Evolutionary conservation across 2,329 filamentous ascomycete genomes (phyloP).

Genomic region (Colletotrichum gloeosporioides): DNA sequence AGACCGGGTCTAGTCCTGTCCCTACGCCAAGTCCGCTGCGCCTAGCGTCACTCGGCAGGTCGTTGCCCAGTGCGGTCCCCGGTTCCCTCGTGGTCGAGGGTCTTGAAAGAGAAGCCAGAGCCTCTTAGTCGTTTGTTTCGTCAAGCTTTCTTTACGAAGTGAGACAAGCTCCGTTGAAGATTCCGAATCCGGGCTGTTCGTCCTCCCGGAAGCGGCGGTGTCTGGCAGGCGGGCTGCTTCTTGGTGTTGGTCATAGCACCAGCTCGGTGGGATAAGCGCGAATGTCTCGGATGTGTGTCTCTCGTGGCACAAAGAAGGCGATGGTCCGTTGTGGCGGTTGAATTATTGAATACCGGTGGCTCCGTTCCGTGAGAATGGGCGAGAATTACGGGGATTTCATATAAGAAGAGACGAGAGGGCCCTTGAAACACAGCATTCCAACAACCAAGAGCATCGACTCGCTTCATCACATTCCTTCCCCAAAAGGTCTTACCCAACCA

Average conservation of each 20-base stretch:
- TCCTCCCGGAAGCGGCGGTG: background rate
- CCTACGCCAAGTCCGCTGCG: background rate
- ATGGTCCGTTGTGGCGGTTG: background rate
- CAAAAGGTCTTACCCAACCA: background rate
- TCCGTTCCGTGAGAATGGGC: background rate
- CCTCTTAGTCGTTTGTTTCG: background rate
- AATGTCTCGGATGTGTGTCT: background rate
- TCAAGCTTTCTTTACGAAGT: background rate
- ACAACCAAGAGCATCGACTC: background rate
- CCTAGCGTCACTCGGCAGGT: background rate
- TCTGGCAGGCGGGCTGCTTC: background rate
- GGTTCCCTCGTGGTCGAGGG: background rate
- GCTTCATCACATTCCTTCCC: background rate
- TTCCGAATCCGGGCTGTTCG: background rate
- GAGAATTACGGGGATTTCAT: background rate
- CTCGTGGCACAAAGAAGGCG: background rate
- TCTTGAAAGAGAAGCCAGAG: background rate
- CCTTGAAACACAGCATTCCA: background rate
- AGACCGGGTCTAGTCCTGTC: background rate
- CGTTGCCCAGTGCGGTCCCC: background rate
- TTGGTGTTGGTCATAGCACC: background rate
- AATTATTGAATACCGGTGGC: background rate
- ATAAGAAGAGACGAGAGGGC: background rate
- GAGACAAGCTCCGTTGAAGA: background rate
- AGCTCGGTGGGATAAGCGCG: background rate